Conservation (phyloP, 257 asterid genomes). For the Nicotiana paniculata region DNA sequence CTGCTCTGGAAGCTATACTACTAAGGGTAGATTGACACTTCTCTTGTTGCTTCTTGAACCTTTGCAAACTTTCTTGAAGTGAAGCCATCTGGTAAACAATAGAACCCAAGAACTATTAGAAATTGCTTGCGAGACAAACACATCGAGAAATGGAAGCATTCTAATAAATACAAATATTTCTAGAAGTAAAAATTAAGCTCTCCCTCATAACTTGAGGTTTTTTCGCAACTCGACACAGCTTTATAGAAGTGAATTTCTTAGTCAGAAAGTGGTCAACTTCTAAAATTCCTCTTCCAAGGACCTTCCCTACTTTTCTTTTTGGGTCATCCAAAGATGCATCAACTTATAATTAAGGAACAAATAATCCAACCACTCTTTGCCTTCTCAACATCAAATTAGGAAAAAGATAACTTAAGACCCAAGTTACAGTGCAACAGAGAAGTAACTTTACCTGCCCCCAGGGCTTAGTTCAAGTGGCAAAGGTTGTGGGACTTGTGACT, state of each 20-base stretch:
- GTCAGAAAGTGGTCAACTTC: neutral
- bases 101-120: neutral
- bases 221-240: neutral
- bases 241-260: neutral
- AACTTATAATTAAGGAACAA: neutral
- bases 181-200: neutral
- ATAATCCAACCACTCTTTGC: neutral
- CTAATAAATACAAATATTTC: neutral
- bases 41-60: slow-evolving; percentile 62
- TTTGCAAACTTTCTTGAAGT: slow-evolving; percentile 43
- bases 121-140: neutral
- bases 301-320: neutral
- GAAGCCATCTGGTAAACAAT: slow-evolving; percentile 39
- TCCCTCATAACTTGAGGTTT: neutral
- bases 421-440: neutral
- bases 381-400: neutral
- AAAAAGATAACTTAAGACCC: neutral
- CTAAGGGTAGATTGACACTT: slow-evolving; percentile 50
- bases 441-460: neutral
- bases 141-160: neutral
- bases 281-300: neutral
- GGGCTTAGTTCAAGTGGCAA: no score
- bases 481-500: no score
- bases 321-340: neutral
- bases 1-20: slow-evolving; percentile 39